phyloP scores from a whole-genome alignment of 2,329 filamentous ascomycete genomes.

The Pseudocercospora macadamiae region DNA sequence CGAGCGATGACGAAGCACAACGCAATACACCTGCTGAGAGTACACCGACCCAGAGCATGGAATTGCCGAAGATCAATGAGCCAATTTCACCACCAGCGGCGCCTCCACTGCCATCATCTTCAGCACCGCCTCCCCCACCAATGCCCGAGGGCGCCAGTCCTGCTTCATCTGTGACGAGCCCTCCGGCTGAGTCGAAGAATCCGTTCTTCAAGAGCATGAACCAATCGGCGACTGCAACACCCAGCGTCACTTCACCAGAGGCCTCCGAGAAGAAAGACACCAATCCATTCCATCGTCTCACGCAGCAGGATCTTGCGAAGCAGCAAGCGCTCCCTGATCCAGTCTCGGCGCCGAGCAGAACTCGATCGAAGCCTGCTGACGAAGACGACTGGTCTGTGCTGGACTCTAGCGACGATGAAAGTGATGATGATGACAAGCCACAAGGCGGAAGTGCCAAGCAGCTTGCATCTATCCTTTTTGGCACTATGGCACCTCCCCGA shows the following conservation, averaged over 20 bases:
- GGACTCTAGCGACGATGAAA: slow-evolving; percentile 75
- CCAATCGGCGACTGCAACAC: slow-evolving; percentile 51
- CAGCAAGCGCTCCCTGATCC: slow-evolving; percentile 53
- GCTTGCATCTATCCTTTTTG: slow-evolving; percentile 91
- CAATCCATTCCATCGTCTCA: slow-evolving; percentile 92
- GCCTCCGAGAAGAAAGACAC: slow-evolving; percentile 64
- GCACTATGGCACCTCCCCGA: slow-evolving; percentile 92
- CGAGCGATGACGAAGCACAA: slow-evolving; percentile 67
- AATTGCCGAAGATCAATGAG: slow-evolving; percentile 54
- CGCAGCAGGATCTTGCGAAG: slow-evolving; percentile 62
- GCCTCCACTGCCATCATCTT: slow-evolving; percentile 14
- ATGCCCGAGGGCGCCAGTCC: slow-evolving; percentile 29
- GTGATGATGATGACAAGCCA: slow-evolving; percentile 71
- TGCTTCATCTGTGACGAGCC: slow-evolving; percentile 46
- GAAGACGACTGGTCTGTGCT: slow-evolving; percentile 82
- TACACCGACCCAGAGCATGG: slow-evolving; percentile 61
- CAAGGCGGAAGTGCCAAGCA: slow-evolving; percentile 85
- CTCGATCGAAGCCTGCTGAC: slow-evolving; percentile 56
- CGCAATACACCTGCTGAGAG: slow-evolving; percentile 67
- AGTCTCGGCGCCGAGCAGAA: slow-evolving; percentile 51
- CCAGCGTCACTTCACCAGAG: slow-evolving; percentile 45
- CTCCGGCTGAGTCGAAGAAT: slow-evolving; percentile 79
- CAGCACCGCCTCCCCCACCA: slow-evolving; percentile 26
- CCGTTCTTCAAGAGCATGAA: slow-evolving; percentile 92
- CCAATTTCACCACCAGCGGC: slow-evolving; percentile 53